Conservation (phyloP, 176 grass and related monocot species). For the Oropetium thomaeum region DNA sequence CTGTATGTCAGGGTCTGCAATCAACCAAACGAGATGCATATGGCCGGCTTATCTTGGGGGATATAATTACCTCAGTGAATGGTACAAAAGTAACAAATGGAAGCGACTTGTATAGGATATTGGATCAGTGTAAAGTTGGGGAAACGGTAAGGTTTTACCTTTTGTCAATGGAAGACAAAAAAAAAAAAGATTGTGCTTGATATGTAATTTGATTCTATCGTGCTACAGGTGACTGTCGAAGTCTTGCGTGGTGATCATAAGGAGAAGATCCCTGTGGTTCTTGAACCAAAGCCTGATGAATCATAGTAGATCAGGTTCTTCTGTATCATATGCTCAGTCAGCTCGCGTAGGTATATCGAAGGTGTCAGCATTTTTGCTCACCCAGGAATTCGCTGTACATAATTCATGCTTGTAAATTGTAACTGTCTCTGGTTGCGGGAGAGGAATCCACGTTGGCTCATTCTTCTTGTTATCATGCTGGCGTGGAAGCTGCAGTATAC, state of each 20-base stretch:
- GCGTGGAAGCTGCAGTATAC: background rate
- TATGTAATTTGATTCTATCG: background rate
- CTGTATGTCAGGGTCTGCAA: slow-evolving; percentile 59
- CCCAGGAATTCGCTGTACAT: slow-evolving; percentile 37
- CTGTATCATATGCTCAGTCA: slow-evolving; percentile 11
- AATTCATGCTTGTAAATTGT: slow-evolving; percentile 39
- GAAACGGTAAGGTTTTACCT: slow-evolving; percentile 56
- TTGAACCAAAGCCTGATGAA: slow-evolving; percentile 86
- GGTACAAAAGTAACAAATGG: slow-evolving; percentile 84
- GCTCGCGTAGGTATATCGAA: slow-evolving; percentile 24
- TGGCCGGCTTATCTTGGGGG: slow-evolving; percentile 81
- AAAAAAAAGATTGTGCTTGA: background rate
- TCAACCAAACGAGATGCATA: slow-evolving; percentile 87
- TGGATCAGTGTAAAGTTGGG: slow-evolving; percentile 99
- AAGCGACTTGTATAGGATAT: slow-evolving; percentile 87
- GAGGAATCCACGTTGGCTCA: background rate
- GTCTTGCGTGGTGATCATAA: slow-evolving; percentile 89
- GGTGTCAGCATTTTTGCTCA: slow-evolving; percentile 3
- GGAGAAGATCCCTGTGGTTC: slow-evolving; percentile 91
- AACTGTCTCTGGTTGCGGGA: background rate
- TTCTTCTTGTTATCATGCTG: background rate
- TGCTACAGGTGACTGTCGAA: slow-evolving; percentile 75
- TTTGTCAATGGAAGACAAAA: background rate
- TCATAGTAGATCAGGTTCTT: slow-evolving; percentile 40
- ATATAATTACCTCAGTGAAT: slow-evolving; percentile 95